Percentiles rank a stretch among this genome's conserved stretches.
Conservation (phyloP, 179 eudicot species). For the Spergularia azorica region DNA sequence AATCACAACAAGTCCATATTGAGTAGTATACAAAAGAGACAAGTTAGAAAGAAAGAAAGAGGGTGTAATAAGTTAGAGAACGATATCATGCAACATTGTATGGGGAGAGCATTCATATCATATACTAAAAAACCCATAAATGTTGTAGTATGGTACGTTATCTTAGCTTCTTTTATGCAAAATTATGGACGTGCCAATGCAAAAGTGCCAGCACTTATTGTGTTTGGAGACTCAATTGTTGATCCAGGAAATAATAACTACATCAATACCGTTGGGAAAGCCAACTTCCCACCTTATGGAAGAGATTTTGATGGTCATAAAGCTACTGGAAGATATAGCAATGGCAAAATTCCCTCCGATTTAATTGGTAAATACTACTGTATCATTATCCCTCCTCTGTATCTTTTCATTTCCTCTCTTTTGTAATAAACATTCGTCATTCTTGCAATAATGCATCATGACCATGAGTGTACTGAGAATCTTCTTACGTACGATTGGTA, state of each 20-base stretch:
- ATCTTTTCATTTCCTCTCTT: background rate
- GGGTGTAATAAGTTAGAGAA: background rate
- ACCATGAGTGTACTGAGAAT: too few species aligned
- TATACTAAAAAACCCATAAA: background rate
- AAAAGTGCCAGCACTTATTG: slow-evolving; percentile 33
- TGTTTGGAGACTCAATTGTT: slow-evolving; percentile 81
- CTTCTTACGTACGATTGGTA: too few species aligned
- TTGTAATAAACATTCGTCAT: background rate
- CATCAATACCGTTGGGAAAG: slow-evolving; percentile 49
- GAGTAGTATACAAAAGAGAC: background rate
- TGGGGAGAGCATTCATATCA: slow-evolving; percentile 10
- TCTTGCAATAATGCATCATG: too few species aligned
- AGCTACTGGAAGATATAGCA: slow-evolving; percentile 76
- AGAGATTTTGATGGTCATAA: slow-evolving; percentile 59
- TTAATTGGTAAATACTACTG: slow-evolving; percentile 46
- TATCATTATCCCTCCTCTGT: too few species aligned
- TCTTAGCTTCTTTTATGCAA: background rate
- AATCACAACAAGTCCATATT: background rate
- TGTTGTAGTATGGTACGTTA: slow-evolving; percentile 8
- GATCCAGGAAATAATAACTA: slow-evolving; percentile 81
- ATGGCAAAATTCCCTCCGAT: slow-evolving; percentile 82
- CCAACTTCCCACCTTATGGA: slow-evolving; percentile 87
- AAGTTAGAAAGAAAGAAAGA: background rate
- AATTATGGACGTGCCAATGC: slow-evolving; percentile 10
- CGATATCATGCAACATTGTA: slow-evolving; percentile 4